Conservation (phyloP, 495 filamentous ascomycete species). For the Lepraria neglecta region DNA sequence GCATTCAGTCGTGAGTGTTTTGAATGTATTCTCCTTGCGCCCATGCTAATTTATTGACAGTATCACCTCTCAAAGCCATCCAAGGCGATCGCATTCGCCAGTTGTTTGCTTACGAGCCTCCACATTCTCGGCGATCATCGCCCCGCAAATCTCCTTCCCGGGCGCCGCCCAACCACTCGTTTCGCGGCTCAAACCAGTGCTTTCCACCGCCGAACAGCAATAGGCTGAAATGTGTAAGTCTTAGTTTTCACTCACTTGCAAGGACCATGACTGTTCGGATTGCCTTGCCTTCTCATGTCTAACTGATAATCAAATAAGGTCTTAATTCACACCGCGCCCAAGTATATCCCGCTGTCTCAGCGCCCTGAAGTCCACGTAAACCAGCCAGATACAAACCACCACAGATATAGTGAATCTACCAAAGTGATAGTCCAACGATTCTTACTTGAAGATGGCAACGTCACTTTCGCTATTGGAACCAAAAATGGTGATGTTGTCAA, state of each 20-base stretch:
- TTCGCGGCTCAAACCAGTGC: background rate
- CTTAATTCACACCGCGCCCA: constrained; percentile 6
- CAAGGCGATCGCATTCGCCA: constrained; percentile 9
- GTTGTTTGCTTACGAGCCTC: background rate
- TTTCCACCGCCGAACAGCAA: background rate
- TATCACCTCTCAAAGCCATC: constrained; percentile 6
- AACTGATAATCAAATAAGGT: background rate
- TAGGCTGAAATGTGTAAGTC: background rate
- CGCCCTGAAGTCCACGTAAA: background rate
- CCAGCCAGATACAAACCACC: background rate
- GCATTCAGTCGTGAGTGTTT: constrained; percentile 9
- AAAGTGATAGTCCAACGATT: constrained; percentile 10
- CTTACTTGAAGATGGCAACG: constrained; percentile 14
- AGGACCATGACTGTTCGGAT: background rate
- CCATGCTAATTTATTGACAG: constrained; percentile 6
- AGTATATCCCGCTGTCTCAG: constrained; percentile 4
- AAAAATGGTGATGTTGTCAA: background rate
- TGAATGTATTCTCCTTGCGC: background rate
- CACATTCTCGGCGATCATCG: background rate
- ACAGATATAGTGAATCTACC: background rate
- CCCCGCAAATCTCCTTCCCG: background rate
- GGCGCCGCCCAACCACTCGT: background rate
- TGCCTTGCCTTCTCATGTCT: background rate
- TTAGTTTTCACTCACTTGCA: background rate
- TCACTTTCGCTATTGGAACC: constrained; percentile 15